These are phyloP conservation scores for Coemansia sp. DNA, from an alignment of 192 early-diverging fungal genomes.

Conservation along the genomic window DNA sequence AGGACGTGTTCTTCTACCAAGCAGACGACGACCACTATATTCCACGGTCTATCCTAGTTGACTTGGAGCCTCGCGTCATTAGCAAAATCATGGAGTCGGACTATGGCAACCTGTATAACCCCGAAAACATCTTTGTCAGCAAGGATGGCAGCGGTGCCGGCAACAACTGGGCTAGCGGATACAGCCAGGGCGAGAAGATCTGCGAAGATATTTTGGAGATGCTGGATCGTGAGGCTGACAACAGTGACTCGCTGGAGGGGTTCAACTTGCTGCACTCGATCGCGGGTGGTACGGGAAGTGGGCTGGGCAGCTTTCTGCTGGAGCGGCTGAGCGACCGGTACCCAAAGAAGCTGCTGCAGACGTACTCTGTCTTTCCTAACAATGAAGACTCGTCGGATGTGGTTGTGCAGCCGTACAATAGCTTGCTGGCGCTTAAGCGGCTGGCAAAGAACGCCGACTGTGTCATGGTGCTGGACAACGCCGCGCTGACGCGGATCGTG, in stretches of 20 bases:
- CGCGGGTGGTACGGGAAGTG: conserved; percentile 96
- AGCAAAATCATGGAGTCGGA: conserved; percentile 68
- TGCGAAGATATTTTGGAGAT: conserved; percentile 94
- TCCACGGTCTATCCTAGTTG: conserved; percentile 87
- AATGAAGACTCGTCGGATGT: conserved; percentile 82
- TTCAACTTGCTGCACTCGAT: conserved; percentile 98
- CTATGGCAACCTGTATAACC: conserved; percentile 85
- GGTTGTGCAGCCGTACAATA: conserved; percentile 99
- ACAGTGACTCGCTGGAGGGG: conserved; percentile 94
- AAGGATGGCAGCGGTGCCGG: conserved; percentile 95
- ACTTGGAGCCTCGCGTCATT: conserved; percentile 95
- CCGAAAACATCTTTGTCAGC: conserved; percentile 96
- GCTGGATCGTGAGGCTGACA: conserved; percentile 94
- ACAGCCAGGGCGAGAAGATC: conserved; percentile 98
- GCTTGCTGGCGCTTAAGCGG: conserved; percentile 87
- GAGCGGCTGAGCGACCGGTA: conserved; percentile 85
- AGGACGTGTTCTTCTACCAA: conserved; percentile 98
- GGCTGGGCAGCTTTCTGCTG: conserved; percentile 88
- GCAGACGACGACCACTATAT: conserved; percentile 74
- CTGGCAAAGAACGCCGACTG: conserved; percentile 92
- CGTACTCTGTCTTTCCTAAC: conserved; percentile 66
- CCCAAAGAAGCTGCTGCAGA: conserved; percentile 96
- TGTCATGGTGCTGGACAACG: conserved; percentile 96
- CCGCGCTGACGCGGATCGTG: conserved; percentile 89
- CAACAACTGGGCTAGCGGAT: conserved; percentile 99